Percentiles rank a stretch among this genome's conserved stretches.
These are phyloP conservation scores for Magnusiomyces tetraspermus DNA, from an alignment of 1,139 yeast genomes.

Conservation along the genomic window DNA sequence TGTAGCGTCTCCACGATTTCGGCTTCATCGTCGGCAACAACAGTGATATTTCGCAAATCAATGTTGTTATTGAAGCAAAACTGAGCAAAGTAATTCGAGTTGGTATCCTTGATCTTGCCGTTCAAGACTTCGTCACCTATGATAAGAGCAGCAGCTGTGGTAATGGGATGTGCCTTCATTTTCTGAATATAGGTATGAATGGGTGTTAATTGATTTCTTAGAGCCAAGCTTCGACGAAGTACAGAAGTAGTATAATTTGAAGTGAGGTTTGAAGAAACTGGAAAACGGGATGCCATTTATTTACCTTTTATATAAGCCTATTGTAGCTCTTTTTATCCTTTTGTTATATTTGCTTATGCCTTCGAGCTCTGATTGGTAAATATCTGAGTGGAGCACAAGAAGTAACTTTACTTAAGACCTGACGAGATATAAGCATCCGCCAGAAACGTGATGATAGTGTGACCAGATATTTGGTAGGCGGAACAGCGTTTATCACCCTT, in stretches of 20 bases:
- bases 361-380: background rate
- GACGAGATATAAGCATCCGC: background rate
- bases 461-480: background rate
- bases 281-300: background rate
- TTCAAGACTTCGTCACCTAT: conserved; percentile 85
- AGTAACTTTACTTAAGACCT: background rate
- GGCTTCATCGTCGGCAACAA: conserved; percentile 64
- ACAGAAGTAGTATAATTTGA: background rate
- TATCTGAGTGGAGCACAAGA: background rate
- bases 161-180: conserved; percentile 9
- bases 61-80: conserved; percentile 59
- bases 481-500: background rate
- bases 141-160: conserved; percentile 40
- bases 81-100: conserved; percentile 61
- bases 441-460: background rate
- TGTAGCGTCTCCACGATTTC: conserved; percentile 52
- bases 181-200: conserved; percentile 5
- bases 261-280: background rate
- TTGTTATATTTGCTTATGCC: background rate
- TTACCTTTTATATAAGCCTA: too few relatives aligned
- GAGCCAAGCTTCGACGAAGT: background rate
- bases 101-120: conserved; percentile 77
- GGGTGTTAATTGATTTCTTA: conserved; percentile 6
- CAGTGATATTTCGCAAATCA: conserved; percentile 54
- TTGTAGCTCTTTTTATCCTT: background rate